Evolutionary conservation across 2,329 filamentous ascomycete species (phyloP).

Genomic region (Aspergillus piperis): DNA sequence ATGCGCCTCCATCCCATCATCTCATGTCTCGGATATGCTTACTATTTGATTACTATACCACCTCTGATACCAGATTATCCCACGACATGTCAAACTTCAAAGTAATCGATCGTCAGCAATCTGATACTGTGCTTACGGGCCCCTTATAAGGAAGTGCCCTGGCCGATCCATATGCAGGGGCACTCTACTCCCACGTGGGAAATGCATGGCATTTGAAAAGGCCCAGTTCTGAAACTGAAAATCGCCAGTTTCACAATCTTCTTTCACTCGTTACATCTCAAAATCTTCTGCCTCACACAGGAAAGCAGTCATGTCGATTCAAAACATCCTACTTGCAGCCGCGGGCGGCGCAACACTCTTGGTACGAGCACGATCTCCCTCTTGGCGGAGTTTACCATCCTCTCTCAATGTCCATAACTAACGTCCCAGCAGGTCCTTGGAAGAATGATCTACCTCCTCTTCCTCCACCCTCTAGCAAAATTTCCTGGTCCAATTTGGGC

Average conservation of each 20-base stretch:
- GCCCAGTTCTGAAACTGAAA: background rate
- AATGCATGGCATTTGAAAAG: background rate
- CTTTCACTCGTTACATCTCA: background rate
- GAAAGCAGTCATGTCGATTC: background rate
- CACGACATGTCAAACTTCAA: background rate
- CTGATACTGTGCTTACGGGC: background rate
- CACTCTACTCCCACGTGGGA: background rate
- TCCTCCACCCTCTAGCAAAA: background rate
- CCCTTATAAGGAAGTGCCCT: background rate
- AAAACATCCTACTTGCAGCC: background rate
- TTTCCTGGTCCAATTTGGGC: constrained; percentile 33
- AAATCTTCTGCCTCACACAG: background rate
- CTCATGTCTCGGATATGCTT: background rate
- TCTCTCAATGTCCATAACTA: background rate
- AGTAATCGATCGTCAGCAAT: background rate
- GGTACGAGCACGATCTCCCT: background rate
- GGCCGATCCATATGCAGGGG: background rate
- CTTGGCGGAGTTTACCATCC: background rate
- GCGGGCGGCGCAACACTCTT: background rate
- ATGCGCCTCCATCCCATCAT: background rate
- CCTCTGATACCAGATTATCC: background rate
- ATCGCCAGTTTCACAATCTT: background rate
- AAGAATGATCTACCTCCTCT: background rate
- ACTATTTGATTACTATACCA: background rate
- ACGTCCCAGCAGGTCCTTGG: background rate